Base-by-base conservation (phyloP, 805 yeast species). In the Saccharomycopsis oosterbeekiorum region DNA sequence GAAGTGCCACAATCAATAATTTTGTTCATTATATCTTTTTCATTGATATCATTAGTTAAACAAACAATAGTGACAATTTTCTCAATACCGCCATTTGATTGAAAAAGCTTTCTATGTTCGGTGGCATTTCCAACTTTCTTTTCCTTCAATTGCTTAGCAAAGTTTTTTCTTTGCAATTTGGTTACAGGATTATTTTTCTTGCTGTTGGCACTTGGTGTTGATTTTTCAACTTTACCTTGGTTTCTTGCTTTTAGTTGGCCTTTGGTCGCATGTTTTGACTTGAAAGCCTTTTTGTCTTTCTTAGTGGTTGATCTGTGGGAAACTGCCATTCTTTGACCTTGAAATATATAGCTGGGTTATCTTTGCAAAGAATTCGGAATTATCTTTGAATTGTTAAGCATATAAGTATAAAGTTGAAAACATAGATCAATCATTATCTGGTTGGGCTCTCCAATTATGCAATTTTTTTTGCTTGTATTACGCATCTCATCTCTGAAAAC, bases 161-260 rank as follows among this genome's bases (percentile, higher is more conserved):
- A 70, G 68, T 94, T 91, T 75, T 84, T 88, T 67, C 99, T 82
- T 68, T 89, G 92, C 42, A 78, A 68, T 69, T 78, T 81, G n/a
- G 80, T 50, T 70, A 69, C 29, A 66, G 54, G 17, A 34, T 76
- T 69, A 64, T 76, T 77, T 58, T 77, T 71, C 39, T 68, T 63
- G 19, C 43, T 50, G 15, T 56, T 57, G 14, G 70, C 70, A 24
- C 71, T 65, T 39, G 73, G 64, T 51, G 62, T 65, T 1, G 81
- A 74, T 68, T 86, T 88, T 70, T 92, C 98, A 41, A 93, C 89
- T 72, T 90, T 92, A 64, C 98, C 98, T 70, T 88, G 92, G 68
- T 77, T 77, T 62, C 83, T 78, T 65, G 89, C 88, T 70, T 91
- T 96, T 68, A 93, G 73, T 41, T 91, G 83, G 63, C 97, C 88